phyloP scores from a whole-genome alignment of 495 filamentous ascomycete genomes.

The Astrocystis sublimbata region DNA sequence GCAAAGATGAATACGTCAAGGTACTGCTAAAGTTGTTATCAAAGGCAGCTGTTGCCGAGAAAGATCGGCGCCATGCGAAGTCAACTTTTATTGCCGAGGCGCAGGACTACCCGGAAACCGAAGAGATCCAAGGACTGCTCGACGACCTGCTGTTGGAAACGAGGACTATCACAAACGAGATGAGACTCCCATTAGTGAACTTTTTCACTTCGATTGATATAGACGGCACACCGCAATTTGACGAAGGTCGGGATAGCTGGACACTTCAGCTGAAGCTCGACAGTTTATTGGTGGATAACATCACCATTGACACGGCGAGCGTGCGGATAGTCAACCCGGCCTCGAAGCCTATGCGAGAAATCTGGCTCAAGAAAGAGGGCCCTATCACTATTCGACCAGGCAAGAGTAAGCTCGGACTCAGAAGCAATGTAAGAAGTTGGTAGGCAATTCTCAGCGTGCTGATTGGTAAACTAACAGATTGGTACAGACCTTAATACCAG shows the following conservation, averaged over 20 bases:
- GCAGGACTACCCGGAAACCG: constrained; percentile 52
- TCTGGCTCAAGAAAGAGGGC: constrained; percentile 60
- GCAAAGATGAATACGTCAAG: constrained; percentile 77
- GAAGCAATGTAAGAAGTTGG: constrained; percentile 51
- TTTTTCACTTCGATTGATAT: constrained; percentile 74
- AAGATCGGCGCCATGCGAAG: constrained; percentile 46
- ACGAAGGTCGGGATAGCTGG: constrained; percentile 75
- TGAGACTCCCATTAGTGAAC: constrained; percentile 64
- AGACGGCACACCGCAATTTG: constrained; percentile 68
- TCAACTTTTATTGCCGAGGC: constrained; percentile 34
- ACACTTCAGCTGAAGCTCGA: constrained; percentile 67
- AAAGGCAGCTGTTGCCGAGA: constrained; percentile 65
- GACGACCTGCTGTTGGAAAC: constrained; percentile 66
- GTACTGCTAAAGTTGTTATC: constrained; percentile 72
- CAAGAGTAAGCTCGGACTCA: constrained; percentile 50
- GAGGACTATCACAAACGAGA: constrained; percentile 60
- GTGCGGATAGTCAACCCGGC: constrained; percentile 59
- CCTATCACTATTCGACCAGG: constrained; percentile 55
- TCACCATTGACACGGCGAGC: constrained; percentile 66
- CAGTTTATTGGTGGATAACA: constrained; percentile 70
- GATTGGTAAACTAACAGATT: constrained; percentile 13
- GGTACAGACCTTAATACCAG: constrained; percentile 60
- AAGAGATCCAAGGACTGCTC: constrained; percentile 62
- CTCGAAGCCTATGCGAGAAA: constrained; percentile 56
- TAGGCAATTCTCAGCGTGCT: not conserved